Evolutionary conservation across 805 yeast species (phyloP).

Genomic region (Danielozyma ontarioensis): DNA sequence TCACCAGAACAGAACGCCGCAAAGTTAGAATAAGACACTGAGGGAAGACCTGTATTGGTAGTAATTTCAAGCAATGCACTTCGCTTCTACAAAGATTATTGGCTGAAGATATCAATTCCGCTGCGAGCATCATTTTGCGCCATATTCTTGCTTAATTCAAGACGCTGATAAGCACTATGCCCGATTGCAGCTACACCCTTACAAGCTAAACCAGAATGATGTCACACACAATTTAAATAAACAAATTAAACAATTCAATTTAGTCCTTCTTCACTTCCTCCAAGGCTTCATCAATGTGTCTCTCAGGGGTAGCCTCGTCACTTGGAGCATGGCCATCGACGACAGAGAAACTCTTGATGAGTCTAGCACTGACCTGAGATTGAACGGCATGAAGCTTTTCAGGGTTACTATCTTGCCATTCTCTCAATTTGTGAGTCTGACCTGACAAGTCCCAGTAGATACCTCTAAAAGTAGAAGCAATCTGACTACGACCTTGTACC

Average conservation of each 20-base stretch:
- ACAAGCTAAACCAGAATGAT: too few relatives aligned
- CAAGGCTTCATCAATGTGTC: constrained; percentile 9
- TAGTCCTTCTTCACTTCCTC: constrained; percentile 5
- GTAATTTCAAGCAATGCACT: too few relatives aligned
- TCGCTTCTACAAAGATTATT: too few relatives aligned
- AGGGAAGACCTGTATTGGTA: too few relatives aligned
- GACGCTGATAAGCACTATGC: too few relatives aligned
- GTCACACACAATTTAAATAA: too few relatives aligned
- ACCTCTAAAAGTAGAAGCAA: constrained; percentile 64
- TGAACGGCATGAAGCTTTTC: constrained; percentile 71
- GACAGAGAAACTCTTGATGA: constrained; percentile 3
- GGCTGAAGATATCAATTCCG: too few relatives aligned
- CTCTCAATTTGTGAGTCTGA: constrained; percentile 63
- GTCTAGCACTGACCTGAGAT: constrained; percentile 46
- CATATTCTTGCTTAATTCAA: too few relatives aligned
- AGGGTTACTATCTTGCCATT: constrained; percentile 73
- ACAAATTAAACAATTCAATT: too few relatives aligned
- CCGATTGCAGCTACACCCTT: background rate
- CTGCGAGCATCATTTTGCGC: too few relatives aligned
- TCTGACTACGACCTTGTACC: constrained; percentile 66
- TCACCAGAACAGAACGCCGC: too few relatives aligned
- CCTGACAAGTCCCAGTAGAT: constrained; percentile 84
- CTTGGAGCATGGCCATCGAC: constrained; percentile 7
- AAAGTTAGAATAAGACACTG: too few relatives aligned
- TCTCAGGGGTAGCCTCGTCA: constrained; percentile 8